Conservation (phyloP, 345 rosid species). For the Eucalyptus pauciflora region DNA sequence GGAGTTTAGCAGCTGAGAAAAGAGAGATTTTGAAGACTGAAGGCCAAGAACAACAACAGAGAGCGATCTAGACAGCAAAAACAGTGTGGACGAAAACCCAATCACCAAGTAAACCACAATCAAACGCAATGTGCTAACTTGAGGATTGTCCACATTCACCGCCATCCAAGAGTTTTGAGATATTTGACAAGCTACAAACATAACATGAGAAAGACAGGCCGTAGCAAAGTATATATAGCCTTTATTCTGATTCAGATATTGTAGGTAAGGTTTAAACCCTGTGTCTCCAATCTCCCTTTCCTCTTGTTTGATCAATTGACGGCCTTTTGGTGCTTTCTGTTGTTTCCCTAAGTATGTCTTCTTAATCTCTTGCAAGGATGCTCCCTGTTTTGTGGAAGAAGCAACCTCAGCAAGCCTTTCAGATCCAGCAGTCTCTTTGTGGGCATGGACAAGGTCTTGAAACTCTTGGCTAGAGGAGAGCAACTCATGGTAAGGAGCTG, state of each 20-base stretch:
- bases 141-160: slow-evolving; percentile 52
- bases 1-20: slow-evolving; percentile 56
- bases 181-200: slow-evolving; percentile 47
- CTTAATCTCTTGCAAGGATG: slow-evolving; percentile 42
- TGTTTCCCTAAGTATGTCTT: slow-evolving; percentile 29
- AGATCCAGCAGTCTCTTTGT: slow-evolving; percentile 88
- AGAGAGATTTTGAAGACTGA: slow-evolving; percentile 54
- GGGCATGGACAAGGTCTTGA: slow-evolving; percentile 84
- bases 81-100: slow-evolving; percentile 31
- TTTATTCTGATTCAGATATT: slow-evolving; percentile 61
- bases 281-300: slow-evolving; percentile 75
- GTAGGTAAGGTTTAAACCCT: slow-evolving; percentile 65
- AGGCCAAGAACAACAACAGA: slow-evolving; percentile 37
- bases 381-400: slow-evolving; percentile 9
- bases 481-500: slow-evolving; percentile 63
- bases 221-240: slow-evolving; percentile 57
- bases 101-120: slow-evolving; percentile 49
- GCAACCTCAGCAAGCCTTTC: slow-evolving; percentile 42
- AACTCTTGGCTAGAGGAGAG: slow-evolving; percentile 55
- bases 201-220: slow-evolving; percentile 30
- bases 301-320: slow-evolving; percentile 74
- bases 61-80: slow-evolving; percentile 48
- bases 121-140: slow-evolving; percentile 39
- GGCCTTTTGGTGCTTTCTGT: slow-evolving; percentile 31
- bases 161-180: slow-evolving; percentile 78